Conservation (phyloP, 495 filamentous ascomycete species). For the Penicillium goetzii region DNA sequence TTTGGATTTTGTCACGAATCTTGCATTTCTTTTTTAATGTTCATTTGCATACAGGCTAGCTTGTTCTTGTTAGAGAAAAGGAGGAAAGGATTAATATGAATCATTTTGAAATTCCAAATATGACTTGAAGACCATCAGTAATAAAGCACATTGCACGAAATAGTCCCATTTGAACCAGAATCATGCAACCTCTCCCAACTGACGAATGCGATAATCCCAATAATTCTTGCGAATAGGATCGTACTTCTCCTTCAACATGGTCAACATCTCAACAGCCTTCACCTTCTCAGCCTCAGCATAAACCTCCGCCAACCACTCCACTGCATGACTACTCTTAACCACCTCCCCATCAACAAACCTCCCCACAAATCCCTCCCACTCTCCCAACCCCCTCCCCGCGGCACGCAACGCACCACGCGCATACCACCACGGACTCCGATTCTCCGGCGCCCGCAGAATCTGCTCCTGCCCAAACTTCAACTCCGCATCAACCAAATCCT, state of each 20-base stretch:
- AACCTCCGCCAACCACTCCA: constrained; percentile 86
- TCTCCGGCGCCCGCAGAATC: constrained; percentile 83
- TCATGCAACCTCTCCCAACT: constrained; percentile 36
- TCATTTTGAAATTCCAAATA: constrained; percentile 1
- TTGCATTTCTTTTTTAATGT: constrained; percentile 8
- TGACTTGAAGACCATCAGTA: not conserved
- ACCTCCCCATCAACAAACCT: constrained; percentile 62
- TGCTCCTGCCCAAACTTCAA: constrained; percentile 69
- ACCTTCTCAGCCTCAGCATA: constrained; percentile 60
- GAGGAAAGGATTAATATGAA: constrained; percentile 9
- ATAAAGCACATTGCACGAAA: constrained; percentile 1
- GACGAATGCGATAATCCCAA: constrained; percentile 77
- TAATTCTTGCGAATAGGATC: constrained; percentile 90
- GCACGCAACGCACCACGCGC: constrained; percentile 74
- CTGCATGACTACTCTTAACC: constrained; percentile 77
- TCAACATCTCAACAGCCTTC: constrained; percentile 59
- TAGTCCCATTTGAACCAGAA: constrained; percentile 4
- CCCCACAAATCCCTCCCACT: constrained; percentile 65
- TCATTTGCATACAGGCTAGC: constrained; percentile 18
- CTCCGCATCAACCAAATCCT: constrained; percentile 73
- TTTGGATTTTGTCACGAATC: not conserved
- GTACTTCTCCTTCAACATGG: constrained; percentile 78
- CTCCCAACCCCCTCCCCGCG: constrained; percentile 56
- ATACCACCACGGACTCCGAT: constrained; percentile 92
- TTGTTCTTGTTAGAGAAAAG: constrained; percentile 16